phyloP scores from a whole-genome alignment of 2,329 filamentous ascomycete genomes.

The Microascus cirrosus region DNA sequence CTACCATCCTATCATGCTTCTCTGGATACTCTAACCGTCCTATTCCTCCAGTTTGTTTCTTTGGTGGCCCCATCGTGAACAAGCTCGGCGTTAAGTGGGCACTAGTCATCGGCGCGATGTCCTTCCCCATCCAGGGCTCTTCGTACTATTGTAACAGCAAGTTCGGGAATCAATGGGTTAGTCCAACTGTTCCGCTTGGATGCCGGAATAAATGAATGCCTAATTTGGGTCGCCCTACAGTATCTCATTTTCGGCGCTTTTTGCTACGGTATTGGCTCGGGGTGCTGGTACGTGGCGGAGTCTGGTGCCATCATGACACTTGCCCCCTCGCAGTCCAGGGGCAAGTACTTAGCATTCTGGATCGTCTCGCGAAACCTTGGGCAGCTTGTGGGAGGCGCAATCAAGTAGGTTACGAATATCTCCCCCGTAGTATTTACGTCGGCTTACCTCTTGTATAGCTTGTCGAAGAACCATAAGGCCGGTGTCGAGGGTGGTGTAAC shows the following conservation, averaged over 20 bases:
- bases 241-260: constrained; percentile 27
- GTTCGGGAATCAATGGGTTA: constrained; percentile 34
- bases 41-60: constrained; percentile 19
- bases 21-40: neutral
- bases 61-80: constrained; percentile 32
- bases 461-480: constrained; percentile 24
- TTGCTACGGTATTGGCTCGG: constrained; percentile 25
- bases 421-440: neutral
- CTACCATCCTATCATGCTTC: neutral
- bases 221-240: too few relatives aligned
- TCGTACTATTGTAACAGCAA: constrained; percentile 37
- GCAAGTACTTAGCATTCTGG: constrained; percentile 35
- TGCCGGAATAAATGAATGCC: neutral
- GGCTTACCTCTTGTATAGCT: constrained; percentile 8
- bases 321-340: constrained; percentile 30
- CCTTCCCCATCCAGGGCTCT: constrained; percentile 32
- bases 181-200: constrained; percentile 8
- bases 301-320: constrained; percentile 35
- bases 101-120: constrained; percentile 24
- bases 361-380: constrained; percentile 34
- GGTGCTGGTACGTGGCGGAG: constrained; percentile 37
- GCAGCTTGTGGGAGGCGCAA: constrained; percentile 32
- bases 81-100: constrained; percentile 34
- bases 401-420: constrained; percentile 21
- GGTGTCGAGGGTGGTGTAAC: constrained; percentile 24